phyloP scores from a whole-genome alignment of 139 green algal genomes.

The Asterochloris erici region DNA sequence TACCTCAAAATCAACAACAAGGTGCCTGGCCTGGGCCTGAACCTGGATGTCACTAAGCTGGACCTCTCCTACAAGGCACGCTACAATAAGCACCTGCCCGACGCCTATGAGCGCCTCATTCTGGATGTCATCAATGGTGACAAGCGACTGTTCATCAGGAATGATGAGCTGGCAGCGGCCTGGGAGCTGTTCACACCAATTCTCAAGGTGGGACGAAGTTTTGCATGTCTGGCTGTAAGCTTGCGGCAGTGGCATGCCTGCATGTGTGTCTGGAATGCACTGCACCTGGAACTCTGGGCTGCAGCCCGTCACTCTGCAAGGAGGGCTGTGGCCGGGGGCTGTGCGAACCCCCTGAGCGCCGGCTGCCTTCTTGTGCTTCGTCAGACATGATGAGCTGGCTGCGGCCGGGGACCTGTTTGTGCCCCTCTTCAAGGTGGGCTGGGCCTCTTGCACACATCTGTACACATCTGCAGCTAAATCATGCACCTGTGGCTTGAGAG shows the following conservation, averaged over 20 bases:
- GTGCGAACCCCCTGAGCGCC: too few species aligned
- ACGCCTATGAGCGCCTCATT: conserved; percentile 98
- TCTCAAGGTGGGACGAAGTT: conserved; percentile 42
- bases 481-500: too few species aligned
- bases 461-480: too few species aligned
- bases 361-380: too few species aligned
- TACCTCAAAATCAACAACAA: conserved; percentile 99
- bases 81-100: conserved; percentile 51
- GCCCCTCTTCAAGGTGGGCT: too few species aligned
- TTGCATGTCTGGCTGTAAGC: background rate
- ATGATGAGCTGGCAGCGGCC: conserved; percentile 94
- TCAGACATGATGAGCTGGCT: too few species aligned
- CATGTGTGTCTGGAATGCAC: too few species aligned
- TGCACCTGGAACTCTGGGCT: too few species aligned
- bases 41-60: conserved; percentile 85
- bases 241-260: background rate
- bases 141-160: conserved; percentile 86
- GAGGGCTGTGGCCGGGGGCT: too few species aligned
- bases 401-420: too few species aligned
- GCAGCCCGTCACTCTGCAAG: too few species aligned
- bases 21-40: conserved; percentile 94
- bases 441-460: too few species aligned
- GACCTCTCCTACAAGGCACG: conserved; percentile 88
- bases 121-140: conserved; percentile 97
- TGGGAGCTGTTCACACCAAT: conserved; percentile 97